Evolutionary conservation across 2,329 filamentous ascomycete species (phyloP), one percentile per base, ranked within the genome.

Genomic region (Pseudogymnoascus sp.): DNA sequence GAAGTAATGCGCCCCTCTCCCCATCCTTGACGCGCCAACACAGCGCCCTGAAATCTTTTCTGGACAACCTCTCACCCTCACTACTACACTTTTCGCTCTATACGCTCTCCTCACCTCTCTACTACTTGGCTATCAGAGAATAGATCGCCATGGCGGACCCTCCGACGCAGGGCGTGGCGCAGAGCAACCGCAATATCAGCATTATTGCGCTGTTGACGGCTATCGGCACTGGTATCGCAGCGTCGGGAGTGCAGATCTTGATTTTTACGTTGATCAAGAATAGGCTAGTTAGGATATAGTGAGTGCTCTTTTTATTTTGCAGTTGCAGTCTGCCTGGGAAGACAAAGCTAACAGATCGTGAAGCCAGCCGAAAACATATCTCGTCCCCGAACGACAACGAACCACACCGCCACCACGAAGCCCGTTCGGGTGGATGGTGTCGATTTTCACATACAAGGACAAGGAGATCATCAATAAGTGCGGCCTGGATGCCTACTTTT

Each of bases 401-500:
- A 92, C 90, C 7, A 82, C 88, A n/a, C 79, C 89, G 1, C 90
- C 91, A 1, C 89, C 89, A 0, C 77, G 74, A 61, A 82, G 75
- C 56, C 77, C 81, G 38, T 78, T 82, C 73, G 78, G 77, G 5
- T 72, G 68, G 69, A 63, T 87, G 64, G 67, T 85, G 69, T 72
- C 83, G 75, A 73, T 96, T 81, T 80, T 90, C 77, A 75, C 87
- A 78, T 77, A 90, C 77, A 75, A 85, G 79, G 83, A 90, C 66
- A 82, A 90, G 11, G 91, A 96, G 69, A 86, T 99, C 68, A 96
- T 99, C 70, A 88, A 93, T 62, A 96, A 97, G 75, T 97, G 93
- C 69, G 95, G 95, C 17, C 83, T 99, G 9, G 95, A 99, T 73
- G 92, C 93, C 71, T 99, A 96, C 77, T 96, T 97, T 79, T 99